These are phyloP conservation scores for Triticum aestivum DNA, from an alignment of 176 grass and related monocot genomes.

Conservation along the genomic window IWGSC_CS_RefSeq_v2.1 NC_057807.1:437258344-437258843, in stretches of 20 bases:
- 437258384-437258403: neutral
- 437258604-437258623: constrained; percentile 22
- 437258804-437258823: constrained; percentile 14
- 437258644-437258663: constrained; percentile 11
- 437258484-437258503: constrained; percentile 3
- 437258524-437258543: constrained; percentile 25
- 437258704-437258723: constrained; percentile 30
- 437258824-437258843: constrained; percentile 35
- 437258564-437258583: constrained; percentile 5
- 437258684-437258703: constrained; percentile 17
- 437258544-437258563: constrained; percentile 23
- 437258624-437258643: constrained; percentile 41
- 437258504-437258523: constrained; percentile 10
- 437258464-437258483: constrained; percentile 39
- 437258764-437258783: constrained; percentile 26
- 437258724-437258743: constrained; percentile 2
- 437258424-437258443: constrained; percentile 36
- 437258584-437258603: constrained; percentile 33
- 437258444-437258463: constrained; percentile 12
- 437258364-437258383: constrained; percentile 27
- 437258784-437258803: constrained; percentile 2
- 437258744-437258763: constrained; percentile 33
- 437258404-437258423: constrained; percentile 11
- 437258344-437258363: constrained; percentile 21
- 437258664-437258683: constrained; percentile 25